Conservation (phyloP, 768 basidiomycete genomes). For the Rickenella mellea region DNA sequence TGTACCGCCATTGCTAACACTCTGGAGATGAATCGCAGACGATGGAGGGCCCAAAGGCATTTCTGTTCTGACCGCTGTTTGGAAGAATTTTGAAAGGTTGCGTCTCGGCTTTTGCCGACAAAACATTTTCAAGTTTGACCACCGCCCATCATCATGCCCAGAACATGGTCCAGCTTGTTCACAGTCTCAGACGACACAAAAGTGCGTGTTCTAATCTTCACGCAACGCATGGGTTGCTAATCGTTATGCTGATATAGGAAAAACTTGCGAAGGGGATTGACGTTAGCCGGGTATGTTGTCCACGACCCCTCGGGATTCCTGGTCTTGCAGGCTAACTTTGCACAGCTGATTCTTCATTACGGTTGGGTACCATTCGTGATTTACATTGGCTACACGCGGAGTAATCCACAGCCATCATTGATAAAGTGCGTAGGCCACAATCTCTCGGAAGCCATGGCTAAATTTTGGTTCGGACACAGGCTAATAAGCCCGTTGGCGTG, state of each 20-base stretch:
- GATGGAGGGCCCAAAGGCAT: slow-evolving; percentile 40
- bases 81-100: slow-evolving; percentile 10
- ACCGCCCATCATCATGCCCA: slow-evolving; percentile 39
- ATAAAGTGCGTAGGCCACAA: slow-evolving; percentile 67
- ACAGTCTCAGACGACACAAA: slow-evolving; percentile 90
- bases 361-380: slow-evolving; percentile 97
- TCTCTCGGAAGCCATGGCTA: slow-evolving; percentile 2
- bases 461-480: slow-evolving; percentile 30
- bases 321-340: slow-evolving; percentile 2
- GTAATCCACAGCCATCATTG: slow-evolving; percentile 88
- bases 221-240: neutral
- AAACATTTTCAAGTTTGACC: slow-evolving; percentile 20
- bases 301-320: neutral
- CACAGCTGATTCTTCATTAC: slow-evolving; percentile 83
- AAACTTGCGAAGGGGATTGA: slow-evolving; percentile 76
- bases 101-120: slow-evolving; percentile 27
- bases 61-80: slow-evolving; percentile 14
- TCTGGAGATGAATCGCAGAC: slow-evolving; percentile 35
- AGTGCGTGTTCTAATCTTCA: slow-evolving; percentile 28
- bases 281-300: slow-evolving; percentile 59
- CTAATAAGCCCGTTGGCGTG: slow-evolving; percentile 90
- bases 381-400: slow-evolving; percentile 87
- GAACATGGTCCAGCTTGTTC: neutral
- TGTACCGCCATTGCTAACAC: slow-evolving; percentile 17
- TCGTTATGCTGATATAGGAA: slow-evolving; percentile 38